Conservation (phyloP, 2,329 filamentous ascomycete species). For the Diplodia corticola region DNA sequence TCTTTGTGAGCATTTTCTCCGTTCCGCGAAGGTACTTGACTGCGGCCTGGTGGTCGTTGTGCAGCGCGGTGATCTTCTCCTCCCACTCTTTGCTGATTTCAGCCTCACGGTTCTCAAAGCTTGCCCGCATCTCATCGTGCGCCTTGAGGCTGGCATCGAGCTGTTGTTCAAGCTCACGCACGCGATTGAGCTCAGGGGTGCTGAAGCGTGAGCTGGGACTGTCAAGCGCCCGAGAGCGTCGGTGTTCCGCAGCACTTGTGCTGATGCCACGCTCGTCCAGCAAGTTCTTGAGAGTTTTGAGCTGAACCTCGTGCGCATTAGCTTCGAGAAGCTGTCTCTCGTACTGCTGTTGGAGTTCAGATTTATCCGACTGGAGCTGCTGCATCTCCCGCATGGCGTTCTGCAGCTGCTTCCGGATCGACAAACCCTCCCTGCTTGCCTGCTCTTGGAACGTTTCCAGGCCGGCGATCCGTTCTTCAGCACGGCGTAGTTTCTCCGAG, state of each 20-base stretch:
- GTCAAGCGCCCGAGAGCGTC: constrained; percentile 70
- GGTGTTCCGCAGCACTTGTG: constrained; percentile 66
- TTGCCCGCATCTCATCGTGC: constrained; percentile 80
- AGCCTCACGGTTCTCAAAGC: constrained; percentile 76
- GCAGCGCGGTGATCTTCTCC: constrained; percentile 88
- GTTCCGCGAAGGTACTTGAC: constrained; percentile 98
- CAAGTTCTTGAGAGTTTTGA: constrained; percentile 90
- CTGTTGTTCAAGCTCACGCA: constrained; percentile 86
- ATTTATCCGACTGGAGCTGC: constrained; percentile 74
- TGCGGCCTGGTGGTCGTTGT: constrained; percentile 96
- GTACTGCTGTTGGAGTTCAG: constrained; percentile 78
- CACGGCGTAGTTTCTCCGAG: constrained; percentile 83
- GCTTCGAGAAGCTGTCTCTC: constrained; percentile 87
- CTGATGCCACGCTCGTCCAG: constrained; percentile 79
- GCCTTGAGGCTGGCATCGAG: constrained; percentile 73
- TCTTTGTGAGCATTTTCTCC: constrained; percentile 97
- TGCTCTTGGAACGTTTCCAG: constrained; percentile 97
- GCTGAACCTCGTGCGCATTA: constrained; percentile 90
- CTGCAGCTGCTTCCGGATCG: constrained; percentile 87
- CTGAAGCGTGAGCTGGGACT: constrained; percentile 73
- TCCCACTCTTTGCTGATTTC: constrained; percentile 88
- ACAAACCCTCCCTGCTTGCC: constrained; percentile 86
- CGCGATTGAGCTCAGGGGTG: constrained; percentile 74
- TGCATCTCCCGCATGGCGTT: constrained; percentile 80
- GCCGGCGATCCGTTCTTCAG: constrained; percentile 94